Percentiles rank a stretch among this genome's conserved stretches.
phyloP scores from a whole-genome alignment of 139 green algal species.

The Mesostigma viride region DNA sequence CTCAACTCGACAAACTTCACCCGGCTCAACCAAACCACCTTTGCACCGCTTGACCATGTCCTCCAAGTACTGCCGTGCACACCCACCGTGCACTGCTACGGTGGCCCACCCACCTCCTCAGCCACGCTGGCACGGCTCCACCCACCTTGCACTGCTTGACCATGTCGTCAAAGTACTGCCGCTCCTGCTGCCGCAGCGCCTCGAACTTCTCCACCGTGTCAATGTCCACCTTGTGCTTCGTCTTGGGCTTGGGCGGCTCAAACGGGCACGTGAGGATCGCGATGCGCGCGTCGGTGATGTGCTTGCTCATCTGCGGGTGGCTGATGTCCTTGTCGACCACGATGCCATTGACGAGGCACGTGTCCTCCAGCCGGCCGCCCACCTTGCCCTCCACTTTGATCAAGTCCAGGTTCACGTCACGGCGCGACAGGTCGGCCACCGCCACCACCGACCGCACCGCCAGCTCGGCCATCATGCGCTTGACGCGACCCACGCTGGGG shows the following conservation, averaged over 20 bases:
- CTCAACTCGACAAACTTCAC: no score
- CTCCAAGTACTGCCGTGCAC: conserved; percentile 87
- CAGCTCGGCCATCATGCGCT: conserved; percentile 91
- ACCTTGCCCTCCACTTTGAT: conserved; percentile 98
- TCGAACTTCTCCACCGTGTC: conserved; percentile 97
- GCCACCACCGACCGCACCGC: conserved; percentile 92
- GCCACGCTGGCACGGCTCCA: no score
- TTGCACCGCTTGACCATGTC: conserved; percentile 98
- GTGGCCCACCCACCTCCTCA: no score
- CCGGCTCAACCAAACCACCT: conserved; percentile 37
- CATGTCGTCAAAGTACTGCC: conserved; percentile 97
- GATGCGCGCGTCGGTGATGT: conserved; percentile 80
- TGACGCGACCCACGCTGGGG: conserved; percentile 80
- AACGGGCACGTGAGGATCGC: conserved; percentile 98
- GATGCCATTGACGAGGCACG: conserved; percentile 81
- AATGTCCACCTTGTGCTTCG: conserved; percentile 99
- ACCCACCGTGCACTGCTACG: no score
- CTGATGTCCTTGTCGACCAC: conserved; percentile 98
- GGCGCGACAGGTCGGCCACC: conserved; percentile 85
- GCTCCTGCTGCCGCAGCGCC: conserved; percentile 67
- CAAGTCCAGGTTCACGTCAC: conserved; percentile 97
- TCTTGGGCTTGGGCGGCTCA: conserved; percentile 99
- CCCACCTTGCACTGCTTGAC: conserved; percentile 87
- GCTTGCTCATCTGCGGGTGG: conserved; percentile 84
- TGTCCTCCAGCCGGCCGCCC: conserved; percentile 91